Conservation (phyloP, 768 basidiomycete genomes). For the Tulasnella sp. region DNA sequence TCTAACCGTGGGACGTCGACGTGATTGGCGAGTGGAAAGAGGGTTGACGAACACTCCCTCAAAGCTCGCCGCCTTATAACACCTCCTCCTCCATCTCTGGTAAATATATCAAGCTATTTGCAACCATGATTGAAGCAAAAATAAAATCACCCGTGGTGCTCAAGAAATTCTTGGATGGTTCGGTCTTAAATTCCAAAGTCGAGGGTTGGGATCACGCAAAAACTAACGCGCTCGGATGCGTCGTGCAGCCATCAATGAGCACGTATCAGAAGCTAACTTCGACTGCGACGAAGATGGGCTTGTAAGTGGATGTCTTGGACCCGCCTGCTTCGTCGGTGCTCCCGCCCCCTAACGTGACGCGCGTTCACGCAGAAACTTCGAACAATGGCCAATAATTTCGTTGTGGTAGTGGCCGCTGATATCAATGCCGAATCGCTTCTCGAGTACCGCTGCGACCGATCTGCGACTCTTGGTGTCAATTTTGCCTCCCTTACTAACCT, state of each 20-base stretch:
- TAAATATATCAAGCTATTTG: not conserved
- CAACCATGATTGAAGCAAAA: slow-evolving; percentile 82
- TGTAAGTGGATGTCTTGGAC: slow-evolving; percentile 41
- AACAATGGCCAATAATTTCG: slow-evolving; percentile 99
- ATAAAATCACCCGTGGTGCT: slow-evolving; percentile 80
- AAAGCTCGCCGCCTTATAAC: not conserved
- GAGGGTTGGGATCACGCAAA: not conserved
- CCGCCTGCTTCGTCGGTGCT: no score
- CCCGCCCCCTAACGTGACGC: not conserved
- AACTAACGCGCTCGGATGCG: not conserved
- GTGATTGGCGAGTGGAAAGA: no score
- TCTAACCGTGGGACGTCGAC: no score
- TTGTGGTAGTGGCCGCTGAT: slow-evolving; percentile 89
- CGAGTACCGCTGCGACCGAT: slow-evolving; percentile 87
- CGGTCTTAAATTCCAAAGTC: slow-evolving; percentile 33
- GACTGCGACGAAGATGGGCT: slow-evolving; percentile 96
- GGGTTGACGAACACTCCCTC: no score
- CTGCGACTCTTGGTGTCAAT: slow-evolving; percentile 88
- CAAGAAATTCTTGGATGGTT: slow-evolving; percentile 95
- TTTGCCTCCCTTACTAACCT: slow-evolving; percentile 88
- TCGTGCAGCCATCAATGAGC: slow-evolving; percentile 84
- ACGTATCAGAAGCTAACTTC: slow-evolving; percentile 96
- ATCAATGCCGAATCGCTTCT: slow-evolving; percentile 77
- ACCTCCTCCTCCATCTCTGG: not conserved
- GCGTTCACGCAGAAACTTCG: slow-evolving; percentile 59